Evolutionary conservation across 768 basidiomycete species (phyloP).

Genomic region (Mrakia gelida): DNA sequence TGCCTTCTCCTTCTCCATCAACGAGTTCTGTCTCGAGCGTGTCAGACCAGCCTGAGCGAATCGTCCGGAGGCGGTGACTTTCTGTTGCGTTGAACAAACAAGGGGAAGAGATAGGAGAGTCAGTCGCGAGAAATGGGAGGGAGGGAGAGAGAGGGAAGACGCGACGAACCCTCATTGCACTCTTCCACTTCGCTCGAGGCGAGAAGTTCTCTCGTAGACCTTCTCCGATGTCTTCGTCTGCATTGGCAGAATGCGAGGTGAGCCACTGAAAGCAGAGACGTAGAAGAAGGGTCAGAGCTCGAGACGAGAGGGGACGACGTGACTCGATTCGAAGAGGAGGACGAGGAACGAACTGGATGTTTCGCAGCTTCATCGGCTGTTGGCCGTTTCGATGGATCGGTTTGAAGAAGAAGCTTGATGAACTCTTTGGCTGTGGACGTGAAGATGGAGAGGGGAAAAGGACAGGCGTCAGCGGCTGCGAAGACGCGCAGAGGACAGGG

Average conservation of each 20-base stretch:
- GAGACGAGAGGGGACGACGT: background rate
- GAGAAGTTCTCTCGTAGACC: conserved; percentile 69
- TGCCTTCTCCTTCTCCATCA: background rate
- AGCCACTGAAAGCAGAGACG: conserved; percentile 58
- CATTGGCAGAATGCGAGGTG: conserved; percentile 53
- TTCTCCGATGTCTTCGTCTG: conserved; percentile 64
- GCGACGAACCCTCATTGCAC: conserved; percentile 15
- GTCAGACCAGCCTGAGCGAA: conserved; percentile 1
- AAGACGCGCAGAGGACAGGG: background rate
- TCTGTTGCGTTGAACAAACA: background rate
- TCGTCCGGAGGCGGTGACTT: background rate
- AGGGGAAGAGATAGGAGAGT: background rate
- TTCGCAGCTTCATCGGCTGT: conserved; percentile 67
- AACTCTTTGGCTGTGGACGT: conserved; percentile 75
- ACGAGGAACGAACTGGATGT: conserved; percentile 56
- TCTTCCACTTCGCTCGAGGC: conserved; percentile 18
- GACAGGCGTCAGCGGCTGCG: background rate
- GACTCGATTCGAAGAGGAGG: background rate
- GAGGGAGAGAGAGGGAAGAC: background rate
- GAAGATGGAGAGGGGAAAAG: background rate
- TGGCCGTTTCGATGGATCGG: conserved; percentile 65
- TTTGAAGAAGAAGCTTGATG: conserved; percentile 63
- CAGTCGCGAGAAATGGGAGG: background rate
- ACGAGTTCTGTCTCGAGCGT: conserved; percentile 12
- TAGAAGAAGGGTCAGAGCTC: background rate